Base-by-base conservation (phyloP, 345 rosid species). In the Eutrema yunnanense region DNA sequence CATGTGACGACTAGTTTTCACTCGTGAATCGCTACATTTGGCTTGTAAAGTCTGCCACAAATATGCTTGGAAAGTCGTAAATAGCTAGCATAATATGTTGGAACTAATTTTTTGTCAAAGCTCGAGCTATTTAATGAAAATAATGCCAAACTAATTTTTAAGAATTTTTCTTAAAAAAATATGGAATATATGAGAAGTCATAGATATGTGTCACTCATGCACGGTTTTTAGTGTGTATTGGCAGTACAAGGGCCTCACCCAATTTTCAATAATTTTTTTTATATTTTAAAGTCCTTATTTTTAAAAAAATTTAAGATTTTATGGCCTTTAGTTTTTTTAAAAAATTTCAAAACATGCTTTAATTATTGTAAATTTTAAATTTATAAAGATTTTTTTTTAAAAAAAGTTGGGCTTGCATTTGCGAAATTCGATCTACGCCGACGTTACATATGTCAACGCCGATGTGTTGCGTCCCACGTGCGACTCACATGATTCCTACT, bases 401-500 rank as follows among this genome's bases (percentile, higher is more conserved):
- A 19, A 19, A 19, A 19, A 19, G 22, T 19, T 19, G 22, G 22
- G 22, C 46, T 66, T 57, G 44, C 60, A 48, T 32, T 48, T 40
- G 53, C 6, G 11, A 49, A 27, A 33, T 13, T 47, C 9, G 40
- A 64, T 38, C n/a, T 27, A 58, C 62, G 57, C 50, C 34, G 42
- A 68, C 11, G 69, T 16, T 14, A 65, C 62, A 69, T 6, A 62
- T 54, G 79, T 75, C 79, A 75, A 69, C 65, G 65, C 52, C 44
- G 52, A 46, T 53, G 46, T 30, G 52, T 69, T 58, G 51, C 58
- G 50, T 69, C 34, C 19, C 74, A 69, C 70, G 74, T 75, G 70
- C 65, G 9, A 14, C 36, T 69, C 79, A 75, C 73, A 75, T 67
- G 74, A 43, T 46, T 69, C 70, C 59, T 32, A 16, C 70, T 69